Base-by-base conservation (phyloP, 2,329 filamentous ascomycete genomes). In the Exophiala sp. region DNA sequence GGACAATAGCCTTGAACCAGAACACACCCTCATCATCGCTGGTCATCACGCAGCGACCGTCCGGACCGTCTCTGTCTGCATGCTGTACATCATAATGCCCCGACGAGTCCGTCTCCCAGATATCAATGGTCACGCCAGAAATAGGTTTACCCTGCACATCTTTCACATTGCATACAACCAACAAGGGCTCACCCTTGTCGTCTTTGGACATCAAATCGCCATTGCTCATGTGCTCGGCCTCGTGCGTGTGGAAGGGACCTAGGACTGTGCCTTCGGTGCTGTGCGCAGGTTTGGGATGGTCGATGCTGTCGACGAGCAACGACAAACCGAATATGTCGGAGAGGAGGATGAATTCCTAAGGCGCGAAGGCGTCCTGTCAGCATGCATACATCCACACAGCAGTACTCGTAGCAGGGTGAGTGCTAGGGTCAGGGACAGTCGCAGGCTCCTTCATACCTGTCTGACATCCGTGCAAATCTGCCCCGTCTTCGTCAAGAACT, bases 41-140 rank as follows among this genome's bases (percentile, higher is more conserved):
- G 39, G 72, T 72, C 76, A 90, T 79, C 53, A 92, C 78, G 52
- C 86, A 88, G 39, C 89, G 77, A 44, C 89, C 88, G 72, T 89
- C 87, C 0, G 88, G 86, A 1, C 75, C 78, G 6, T 78, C 70
- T 3, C 84, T 76, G 39, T 82, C 80, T 0, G 81, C 75, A 67
- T 90, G 85, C 71, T 94, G 88, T 56, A 92, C 88, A 66, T 94
- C 89, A 67, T 94, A 94, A 65, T 85, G 83, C 8, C 89, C 89
- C n/a, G 82, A 82, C 54, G 81, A 85, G 68, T 92, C 89, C 7
- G 88, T 90, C 72, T 92, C 88, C 89, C 89, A 94, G 60, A 94
- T 85, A 69, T 94, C 88, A 58, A 92, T 80, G 66, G 85, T 88
- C 29, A 85, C 87, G 43, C 76, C 82, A 1, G 72, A 58, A 29